Evolutionary conservation across 208 protist genomes (phyloP), one percentile per base, ranked within the genome.

Genomic region (Porcisia hertigi): DNA sequence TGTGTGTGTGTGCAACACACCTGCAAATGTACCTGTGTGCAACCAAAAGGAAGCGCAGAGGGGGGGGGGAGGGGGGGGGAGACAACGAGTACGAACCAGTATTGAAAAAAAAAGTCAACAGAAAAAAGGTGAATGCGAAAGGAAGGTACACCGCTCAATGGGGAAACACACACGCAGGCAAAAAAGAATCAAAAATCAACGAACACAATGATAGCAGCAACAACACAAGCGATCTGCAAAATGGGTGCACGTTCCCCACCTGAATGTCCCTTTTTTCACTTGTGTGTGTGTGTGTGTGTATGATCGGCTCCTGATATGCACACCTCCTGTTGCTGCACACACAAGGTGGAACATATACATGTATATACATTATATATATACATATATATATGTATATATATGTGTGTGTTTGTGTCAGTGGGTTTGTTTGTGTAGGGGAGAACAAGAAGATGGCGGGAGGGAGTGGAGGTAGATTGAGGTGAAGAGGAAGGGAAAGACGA

Each of bases 231-330:
- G 60, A 65, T n/a, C 30, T 36, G 25, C 14, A 36, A 67, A 43
- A 67, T 18, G 1, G 36, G 47, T 18, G 16, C 12, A 34, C 11
- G 5, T 52, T n/a, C 23, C 25, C 12, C 58, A 12, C 16, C 58
- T 12, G 8, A 36, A 49, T 43, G 8, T 52, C 30, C 63, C 20
- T 18, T 45, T 62, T 34, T 52, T 52, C 11, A 12, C 3, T 8
- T 47, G 41, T 47, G 63, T 67, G 62, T 34, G 34, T 67, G 62
- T 45, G 39, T 67, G 62, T 66, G 34, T 34, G 59, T 39, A 20
- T 64, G 11, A 52, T 12, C 47, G 0, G 47, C 47, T 52, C 8
- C 7, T 66, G 62, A n/a, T 25, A 64, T 66, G 20, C n/a, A 8
- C 62, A 66, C 62, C 39, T 23, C n/a, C 62, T 66, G 62, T 66